Evolutionary conservation across 1,139 yeast genomes (phyloP).

Genomic region (Blastobotrys apis): DNA sequence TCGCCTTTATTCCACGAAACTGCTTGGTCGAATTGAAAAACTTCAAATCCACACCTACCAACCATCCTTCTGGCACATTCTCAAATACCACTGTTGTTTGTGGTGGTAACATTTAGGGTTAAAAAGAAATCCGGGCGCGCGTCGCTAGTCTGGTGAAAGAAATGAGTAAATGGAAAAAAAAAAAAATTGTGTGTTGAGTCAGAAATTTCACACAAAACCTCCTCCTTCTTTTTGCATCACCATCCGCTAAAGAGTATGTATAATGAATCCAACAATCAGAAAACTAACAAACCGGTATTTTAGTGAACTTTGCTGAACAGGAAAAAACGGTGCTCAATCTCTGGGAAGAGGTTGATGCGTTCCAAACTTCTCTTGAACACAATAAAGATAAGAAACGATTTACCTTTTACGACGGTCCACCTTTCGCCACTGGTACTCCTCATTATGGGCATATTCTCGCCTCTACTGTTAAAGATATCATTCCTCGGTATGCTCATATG

Average conservation of each 20-base stretch:
- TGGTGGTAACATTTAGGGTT: no score
- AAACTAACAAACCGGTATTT: background rate
- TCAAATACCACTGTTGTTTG: constrained; percentile 30
- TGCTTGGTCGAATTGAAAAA: constrained; percentile 37
- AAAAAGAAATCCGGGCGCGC: no score
- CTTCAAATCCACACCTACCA: constrained; percentile 39
- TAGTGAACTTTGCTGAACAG: constrained; percentile 70
- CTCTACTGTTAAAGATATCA: constrained; percentile 93
- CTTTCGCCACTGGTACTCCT: constrained; percentile 98
- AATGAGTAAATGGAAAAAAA: no score
- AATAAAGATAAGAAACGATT: constrained; percentile 84
- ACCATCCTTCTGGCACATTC: constrained; percentile 32
- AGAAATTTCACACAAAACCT: background rate
- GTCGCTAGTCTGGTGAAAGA: no score
- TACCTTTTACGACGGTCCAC: constrained; percentile 97
- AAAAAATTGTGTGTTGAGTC: no score
- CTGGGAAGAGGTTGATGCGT: constrained; percentile 92
- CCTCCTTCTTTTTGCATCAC: background rate
- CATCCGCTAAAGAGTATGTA: background rate
- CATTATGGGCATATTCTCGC: constrained; percentile 97
- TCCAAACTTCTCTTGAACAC: constrained; percentile 77
- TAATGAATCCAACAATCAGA: no score
- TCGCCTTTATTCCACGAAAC: constrained; percentile 38
- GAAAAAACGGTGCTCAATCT: constrained; percentile 74
- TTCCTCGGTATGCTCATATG: constrained; percentile 97